These are phyloP conservation scores for Verticillium nonalfalfae DNA, from an alignment of 2,329 filamentous ascomycete species.

Conservation along the genomic window DNA sequence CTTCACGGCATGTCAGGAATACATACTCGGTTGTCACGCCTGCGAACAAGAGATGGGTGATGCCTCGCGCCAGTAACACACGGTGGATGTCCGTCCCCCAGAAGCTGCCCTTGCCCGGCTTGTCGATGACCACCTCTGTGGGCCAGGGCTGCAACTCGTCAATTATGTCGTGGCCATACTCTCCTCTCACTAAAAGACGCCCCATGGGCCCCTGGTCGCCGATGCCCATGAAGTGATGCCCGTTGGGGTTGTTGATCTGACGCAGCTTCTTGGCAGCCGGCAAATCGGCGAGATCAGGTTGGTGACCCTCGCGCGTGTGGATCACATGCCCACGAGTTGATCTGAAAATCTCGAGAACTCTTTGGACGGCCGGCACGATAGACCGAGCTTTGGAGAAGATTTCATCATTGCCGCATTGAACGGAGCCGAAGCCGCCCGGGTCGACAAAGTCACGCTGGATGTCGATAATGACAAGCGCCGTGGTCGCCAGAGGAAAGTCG, in stretches of 20 bases:
- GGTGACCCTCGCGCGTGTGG: conserved; percentile 46
- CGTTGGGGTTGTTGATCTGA: conserved; percentile 36
- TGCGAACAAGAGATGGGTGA: conserved; percentile 51
- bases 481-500: conserved; percentile 30
- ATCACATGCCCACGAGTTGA: conserved; percentile 31
- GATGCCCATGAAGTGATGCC: conserved; percentile 32
- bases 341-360: conserved; percentile 34
- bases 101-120: conserved; percentile 53
- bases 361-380: conserved; percentile 34
- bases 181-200: conserved; percentile 43
- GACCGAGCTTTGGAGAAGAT: conserved; percentile 26
- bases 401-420: conserved; percentile 34
- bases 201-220: conserved; percentile 47
- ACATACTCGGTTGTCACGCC: conserved; percentile 48
- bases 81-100: conserved; percentile 50
- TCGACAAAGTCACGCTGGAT: conserved; percentile 47
- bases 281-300: conserved; percentile 44
- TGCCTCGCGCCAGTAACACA: conserved; percentile 43
- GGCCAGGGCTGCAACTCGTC: conserved; percentile 44
- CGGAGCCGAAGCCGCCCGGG: conserved; percentile 38
- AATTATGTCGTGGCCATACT: conserved; percentile 48
- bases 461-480: conserved; percentile 47
- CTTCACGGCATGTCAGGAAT: neutral
- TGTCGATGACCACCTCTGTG: conserved; percentile 49
- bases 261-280: conserved; percentile 42